Evolutionary conservation across 208 protist species (phyloP).

Genomic region (Acanthamoeba royreba): DNA sequence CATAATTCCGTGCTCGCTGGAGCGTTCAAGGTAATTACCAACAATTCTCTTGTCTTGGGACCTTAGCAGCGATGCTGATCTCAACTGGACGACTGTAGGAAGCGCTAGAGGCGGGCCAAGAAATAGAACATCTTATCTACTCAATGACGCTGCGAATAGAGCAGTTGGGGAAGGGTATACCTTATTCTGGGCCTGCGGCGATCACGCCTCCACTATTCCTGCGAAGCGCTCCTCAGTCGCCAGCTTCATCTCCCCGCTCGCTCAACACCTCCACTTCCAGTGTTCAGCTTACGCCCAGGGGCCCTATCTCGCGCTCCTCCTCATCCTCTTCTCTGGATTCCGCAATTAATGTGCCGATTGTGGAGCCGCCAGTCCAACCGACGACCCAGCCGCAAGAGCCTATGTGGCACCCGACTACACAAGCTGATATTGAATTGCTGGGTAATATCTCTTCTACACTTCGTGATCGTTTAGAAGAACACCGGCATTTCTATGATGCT

Average conservation of each 20-base stretch:
- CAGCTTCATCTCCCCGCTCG: background rate
- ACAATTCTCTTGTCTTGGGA: background rate
- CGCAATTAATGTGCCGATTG: background rate
- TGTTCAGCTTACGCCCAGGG: background rate
- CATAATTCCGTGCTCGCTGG: background rate
- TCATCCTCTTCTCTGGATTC: background rate
- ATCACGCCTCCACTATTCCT: background rate
- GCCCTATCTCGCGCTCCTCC: background rate
- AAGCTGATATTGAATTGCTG: background rate
- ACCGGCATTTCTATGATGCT: background rate
- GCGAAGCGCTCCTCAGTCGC: background rate
- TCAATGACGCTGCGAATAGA: background rate
- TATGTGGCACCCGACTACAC: background rate
- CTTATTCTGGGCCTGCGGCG: background rate
- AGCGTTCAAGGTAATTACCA: background rate
- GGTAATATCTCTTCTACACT: background rate
- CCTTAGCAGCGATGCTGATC: no score
- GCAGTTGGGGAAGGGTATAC: background rate
- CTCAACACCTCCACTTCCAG: background rate
- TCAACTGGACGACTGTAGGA: background rate
- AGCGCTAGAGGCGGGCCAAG: background rate
- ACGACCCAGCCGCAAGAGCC: background rate
- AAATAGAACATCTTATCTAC: slow-evolving; percentile 6
- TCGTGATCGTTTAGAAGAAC: background rate
- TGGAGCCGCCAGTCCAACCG: background rate